Conservation (phyloP, 495 filamentous ascomycete species). For the Cairneyella variabilis region DNA sequence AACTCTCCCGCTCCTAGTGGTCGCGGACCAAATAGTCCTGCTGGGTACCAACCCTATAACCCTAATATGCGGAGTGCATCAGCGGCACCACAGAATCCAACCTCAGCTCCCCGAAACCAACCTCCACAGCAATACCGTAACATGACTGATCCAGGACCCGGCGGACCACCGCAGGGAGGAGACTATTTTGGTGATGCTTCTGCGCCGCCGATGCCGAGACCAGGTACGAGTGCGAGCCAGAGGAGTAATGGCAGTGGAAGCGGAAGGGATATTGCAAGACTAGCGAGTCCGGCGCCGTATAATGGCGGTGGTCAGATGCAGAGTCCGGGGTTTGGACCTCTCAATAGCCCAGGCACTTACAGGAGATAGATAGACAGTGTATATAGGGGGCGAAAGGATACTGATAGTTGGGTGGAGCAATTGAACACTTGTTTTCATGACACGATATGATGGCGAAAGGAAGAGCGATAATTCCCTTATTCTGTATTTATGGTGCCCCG, state of each 20-base stretch:
- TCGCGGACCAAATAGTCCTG: conserved; percentile 9
- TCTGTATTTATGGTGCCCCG: not conserved
- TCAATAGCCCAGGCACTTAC: not conserved
- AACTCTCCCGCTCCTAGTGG: conserved; percentile 33
- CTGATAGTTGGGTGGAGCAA: not conserved
- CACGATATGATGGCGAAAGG: not conserved
- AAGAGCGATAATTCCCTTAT: not conserved
- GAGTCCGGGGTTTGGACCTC: conserved; percentile 8
- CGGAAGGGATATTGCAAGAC: conserved; percentile 3
- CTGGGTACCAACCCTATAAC: conserved; percentile 22
- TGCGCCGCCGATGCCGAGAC: conserved; percentile 7
- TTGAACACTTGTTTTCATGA: not conserved
- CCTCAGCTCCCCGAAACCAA: conserved; percentile 30
- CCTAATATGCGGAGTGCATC: conserved; percentile 22
- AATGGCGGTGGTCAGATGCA: conserved; percentile 13
- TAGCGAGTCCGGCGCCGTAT: conserved; percentile 22
- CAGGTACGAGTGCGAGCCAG: conserved; percentile 10
- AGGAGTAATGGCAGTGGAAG: not conserved
- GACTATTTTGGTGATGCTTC: conserved; percentile 13
- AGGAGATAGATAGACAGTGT: not conserved
- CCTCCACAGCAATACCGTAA: conserved; percentile 39
- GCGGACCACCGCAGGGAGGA: conserved; percentile 10
- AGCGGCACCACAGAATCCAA: conserved; percentile 29
- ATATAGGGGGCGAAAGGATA: not conserved
- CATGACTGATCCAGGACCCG: conserved; percentile 46